A percentile compares a stretch with the other conserved stretches of the same genome.
Conservation (phyloP, 2,329 filamentous ascomycete genomes). For the Colletotrichum euphorbiae region DNA sequence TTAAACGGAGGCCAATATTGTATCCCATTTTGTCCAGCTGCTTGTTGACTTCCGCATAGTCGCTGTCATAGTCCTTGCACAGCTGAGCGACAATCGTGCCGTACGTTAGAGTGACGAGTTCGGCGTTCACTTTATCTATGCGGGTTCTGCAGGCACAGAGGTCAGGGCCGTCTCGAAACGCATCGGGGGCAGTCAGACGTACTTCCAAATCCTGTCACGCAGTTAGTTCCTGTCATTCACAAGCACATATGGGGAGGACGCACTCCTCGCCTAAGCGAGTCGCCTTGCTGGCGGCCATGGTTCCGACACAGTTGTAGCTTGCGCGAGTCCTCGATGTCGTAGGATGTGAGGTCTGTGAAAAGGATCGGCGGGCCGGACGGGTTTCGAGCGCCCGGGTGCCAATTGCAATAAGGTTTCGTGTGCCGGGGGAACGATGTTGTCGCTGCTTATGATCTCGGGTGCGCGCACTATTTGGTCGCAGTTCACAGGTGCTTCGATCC, state of each 20-base stretch:
- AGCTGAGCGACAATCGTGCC: conserved; percentile 97
- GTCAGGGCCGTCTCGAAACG: conserved; percentile 33
- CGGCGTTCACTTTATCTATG: conserved; percentile 97
- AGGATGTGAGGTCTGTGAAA: too few species aligned
- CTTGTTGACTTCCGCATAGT: conserved; percentile 96
- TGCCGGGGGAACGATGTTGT: too few species aligned
- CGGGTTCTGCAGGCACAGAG: conserved; percentile 73
- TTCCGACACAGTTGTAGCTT: not conserved
- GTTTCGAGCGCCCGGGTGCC: too few species aligned
- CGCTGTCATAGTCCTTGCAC: conserved; percentile 94
- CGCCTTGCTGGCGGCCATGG: conserved; percentile 71
- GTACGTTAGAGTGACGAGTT: conserved; percentile 96
- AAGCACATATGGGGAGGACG: conserved; percentile 45
- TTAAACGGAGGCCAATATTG: conserved; percentile 94
- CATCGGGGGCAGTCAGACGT: conserved; percentile 55
- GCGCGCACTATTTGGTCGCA: too few species aligned
- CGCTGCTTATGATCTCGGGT: too few species aligned
- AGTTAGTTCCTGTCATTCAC: conserved; percentile 29
- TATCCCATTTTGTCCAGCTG: conserved; percentile 99
- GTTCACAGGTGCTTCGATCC: not conserved
- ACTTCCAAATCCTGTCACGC: conserved; percentile 88
- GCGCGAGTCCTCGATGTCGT: too few species aligned
- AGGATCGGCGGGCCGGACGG: too few species aligned
- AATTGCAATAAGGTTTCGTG: too few species aligned
- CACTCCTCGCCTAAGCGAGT: conserved; percentile 73